A percentile compares a stretch with the other conserved stretches of the same genome.
These are phyloP conservation scores for Gnomoniopsis smithogilvyi DNA, from an alignment of 2,329 filamentous ascomycete species.

Conservation along the genomic window DNA sequence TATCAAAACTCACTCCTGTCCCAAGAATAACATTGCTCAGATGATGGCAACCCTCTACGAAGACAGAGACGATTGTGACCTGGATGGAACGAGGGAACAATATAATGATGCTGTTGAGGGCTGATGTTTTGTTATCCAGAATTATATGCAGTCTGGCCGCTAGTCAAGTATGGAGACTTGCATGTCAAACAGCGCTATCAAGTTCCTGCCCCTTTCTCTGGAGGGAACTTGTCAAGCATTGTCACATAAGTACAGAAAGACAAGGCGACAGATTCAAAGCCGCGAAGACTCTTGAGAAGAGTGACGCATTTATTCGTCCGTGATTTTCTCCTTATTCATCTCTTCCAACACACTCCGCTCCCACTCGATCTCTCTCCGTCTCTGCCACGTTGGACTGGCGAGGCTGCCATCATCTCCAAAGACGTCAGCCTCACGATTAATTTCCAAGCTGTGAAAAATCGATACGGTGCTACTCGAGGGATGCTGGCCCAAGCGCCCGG, in stretches of 20 bases:
- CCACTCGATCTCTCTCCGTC: conserved; percentile 10
- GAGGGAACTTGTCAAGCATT: too few species aligned
- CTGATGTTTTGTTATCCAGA: too few species aligned
- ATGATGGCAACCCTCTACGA: too few species aligned
- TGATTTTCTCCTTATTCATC: neutral
- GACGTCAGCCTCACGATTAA: conserved; percentile 23
- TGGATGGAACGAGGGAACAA: too few species aligned
- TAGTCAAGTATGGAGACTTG: too few species aligned
- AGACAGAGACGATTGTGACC: too few species aligned
- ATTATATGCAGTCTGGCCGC: too few species aligned
- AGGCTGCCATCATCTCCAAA: conserved; percentile 18
- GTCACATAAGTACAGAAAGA: too few species aligned
- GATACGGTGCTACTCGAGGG: neutral
- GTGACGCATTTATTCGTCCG: neutral
- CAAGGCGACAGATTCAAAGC: too few species aligned
- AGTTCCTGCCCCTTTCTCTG: too few species aligned
- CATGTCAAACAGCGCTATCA: too few species aligned
- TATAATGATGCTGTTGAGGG: too few species aligned
- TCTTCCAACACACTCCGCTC: conserved; percentile 12
- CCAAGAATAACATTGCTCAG: neutral
- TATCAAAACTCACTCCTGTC: neutral
- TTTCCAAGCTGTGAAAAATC: conserved; percentile 4
- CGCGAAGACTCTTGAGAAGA: neutral
- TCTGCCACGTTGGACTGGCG: neutral
- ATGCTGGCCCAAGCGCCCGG: neutral